These are phyloP conservation scores for Capsicum rhomboideum DNA, from an alignment of 257 asterid genomes.

Conservation along the genomic window DNA sequence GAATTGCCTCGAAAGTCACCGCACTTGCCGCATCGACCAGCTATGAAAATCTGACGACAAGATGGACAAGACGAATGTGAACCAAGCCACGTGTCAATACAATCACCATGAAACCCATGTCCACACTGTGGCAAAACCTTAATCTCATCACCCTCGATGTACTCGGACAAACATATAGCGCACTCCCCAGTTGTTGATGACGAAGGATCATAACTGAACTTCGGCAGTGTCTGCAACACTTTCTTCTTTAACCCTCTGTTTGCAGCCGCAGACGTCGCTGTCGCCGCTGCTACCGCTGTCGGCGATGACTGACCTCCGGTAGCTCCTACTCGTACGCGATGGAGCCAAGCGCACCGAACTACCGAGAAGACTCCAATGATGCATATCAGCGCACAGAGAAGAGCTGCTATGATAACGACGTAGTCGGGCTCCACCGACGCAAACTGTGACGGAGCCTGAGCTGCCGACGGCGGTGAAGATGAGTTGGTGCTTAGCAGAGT, in stretches of 20 bases:
- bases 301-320: constrained; percentile 1
- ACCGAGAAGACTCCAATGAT: constrained; percentile 40
- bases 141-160: constrained; percentile 44
- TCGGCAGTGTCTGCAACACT: constrained; percentile 38
- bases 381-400: constrained; percentile 43
- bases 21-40: constrained; percentile 34
- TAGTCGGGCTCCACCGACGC: constrained; percentile 30
- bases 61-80: constrained; percentile 66
- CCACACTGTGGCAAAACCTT: constrained; percentile 53
- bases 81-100: constrained; percentile 54
- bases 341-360: constrained; percentile 50
- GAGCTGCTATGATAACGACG: constrained; percentile 37
- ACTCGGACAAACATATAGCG: constrained; percentile 43
- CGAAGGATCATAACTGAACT: constrained; percentile 27
- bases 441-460: constrained; percentile 20
- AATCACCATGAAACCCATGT: constrained; percentile 40
- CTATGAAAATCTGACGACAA: constrained; percentile 35
- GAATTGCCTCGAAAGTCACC: constrained; percentile 15
- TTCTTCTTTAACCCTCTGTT: constrained; percentile 39
- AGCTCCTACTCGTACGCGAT: constrained; percentile 24
- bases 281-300: no score
- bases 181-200: constrained; percentile 18
- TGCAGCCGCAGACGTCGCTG: no score
- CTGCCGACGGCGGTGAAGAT: constrained; percentile 10
- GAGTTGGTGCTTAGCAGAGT: constrained; percentile 7